These are phyloP conservation scores for Penicillium sp. DNA, from an alignment of 2,329 filamentous ascomycete genomes.

Conservation along the genomic window DNA sequence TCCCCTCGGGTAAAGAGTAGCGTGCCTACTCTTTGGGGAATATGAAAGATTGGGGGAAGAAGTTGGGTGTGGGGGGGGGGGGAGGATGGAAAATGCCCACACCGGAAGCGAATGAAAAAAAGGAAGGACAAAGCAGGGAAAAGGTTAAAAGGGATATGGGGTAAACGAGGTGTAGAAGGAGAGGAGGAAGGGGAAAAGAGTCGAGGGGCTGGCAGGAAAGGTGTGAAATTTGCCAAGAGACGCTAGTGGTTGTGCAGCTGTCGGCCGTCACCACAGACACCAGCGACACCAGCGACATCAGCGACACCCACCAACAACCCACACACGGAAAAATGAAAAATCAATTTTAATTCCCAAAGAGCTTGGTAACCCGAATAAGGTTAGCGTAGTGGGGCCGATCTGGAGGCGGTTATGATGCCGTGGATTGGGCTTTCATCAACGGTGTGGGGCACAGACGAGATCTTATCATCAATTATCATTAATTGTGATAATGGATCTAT, in stretches of 20 bases:
- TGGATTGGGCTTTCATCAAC: constrained; percentile 10
- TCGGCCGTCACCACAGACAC: constrained; percentile 21
- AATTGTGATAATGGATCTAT: too few species aligned
- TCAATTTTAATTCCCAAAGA: constrained; percentile 2
- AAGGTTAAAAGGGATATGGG: constrained; percentile 3
- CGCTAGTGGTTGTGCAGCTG: constrained; percentile 29
- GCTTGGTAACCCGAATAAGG: constrained; percentile 17
- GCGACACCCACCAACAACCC: not conserved
- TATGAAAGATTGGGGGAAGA: not conserved
- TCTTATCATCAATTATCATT: not conserved
- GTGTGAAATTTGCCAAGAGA: constrained; percentile 26
- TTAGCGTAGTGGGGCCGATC: constrained; percentile 25
- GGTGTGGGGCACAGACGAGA: constrained; percentile 1
- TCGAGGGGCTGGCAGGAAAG: constrained; percentile 31
- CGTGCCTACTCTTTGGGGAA: not conserved
- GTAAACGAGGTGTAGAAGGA: not conserved
- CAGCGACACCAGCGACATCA: constrained; percentile 10
- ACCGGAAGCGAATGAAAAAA: constrained; percentile 6
- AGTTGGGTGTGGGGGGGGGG: constrained; percentile 4
- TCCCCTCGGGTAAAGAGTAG: not conserved
- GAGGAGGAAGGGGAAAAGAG: constrained; percentile 21
- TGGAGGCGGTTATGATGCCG: constrained; percentile 20
- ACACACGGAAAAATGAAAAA: not conserved
- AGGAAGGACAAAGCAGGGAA: constrained; percentile 6
- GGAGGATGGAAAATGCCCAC: constrained; percentile 7